Conservation (phyloP, 75 land plant genomes). For the Pinus tabuliformis region DNA sequence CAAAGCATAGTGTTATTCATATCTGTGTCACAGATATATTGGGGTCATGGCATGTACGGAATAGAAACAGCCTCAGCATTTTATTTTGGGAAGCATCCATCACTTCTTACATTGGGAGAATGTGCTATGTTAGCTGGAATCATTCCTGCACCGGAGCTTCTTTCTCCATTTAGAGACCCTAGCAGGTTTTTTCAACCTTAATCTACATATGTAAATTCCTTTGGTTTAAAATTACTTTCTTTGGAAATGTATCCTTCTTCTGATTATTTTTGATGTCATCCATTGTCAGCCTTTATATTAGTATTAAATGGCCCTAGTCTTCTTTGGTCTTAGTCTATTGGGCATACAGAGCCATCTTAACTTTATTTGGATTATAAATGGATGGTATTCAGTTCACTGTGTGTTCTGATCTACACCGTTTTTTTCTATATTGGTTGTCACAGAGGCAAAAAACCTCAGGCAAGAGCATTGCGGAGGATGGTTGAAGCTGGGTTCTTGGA, state of each 20-base stretch:
- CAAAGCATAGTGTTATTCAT: slow-evolving; percentile 8
- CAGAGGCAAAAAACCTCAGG: slow-evolving; percentile 63
- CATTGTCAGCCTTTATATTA: not conserved
- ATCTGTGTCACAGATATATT: slow-evolving; percentile 57
- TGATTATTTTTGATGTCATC: not conserved
- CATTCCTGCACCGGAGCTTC: slow-evolving; percentile 70
- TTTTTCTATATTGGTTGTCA: slow-evolving; percentile 4
- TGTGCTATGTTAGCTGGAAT: slow-evolving; percentile 77
- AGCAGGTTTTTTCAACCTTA: slow-evolving; percentile 40
- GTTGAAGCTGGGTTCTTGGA: slow-evolving; percentile 65
- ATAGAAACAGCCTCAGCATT: slow-evolving; percentile 66
- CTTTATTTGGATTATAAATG: not conserved
- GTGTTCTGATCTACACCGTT: not conserved
- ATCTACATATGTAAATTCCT: not conserved
- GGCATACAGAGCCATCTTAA: not conserved
- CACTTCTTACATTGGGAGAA: slow-evolving; percentile 55
- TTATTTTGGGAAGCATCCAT: slow-evolving; percentile 72
- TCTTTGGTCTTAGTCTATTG: not conserved
- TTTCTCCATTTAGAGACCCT: slow-evolving; percentile 55
- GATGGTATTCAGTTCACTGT: not conserved
- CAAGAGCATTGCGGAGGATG: slow-evolving; percentile 61
- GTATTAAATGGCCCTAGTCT: not conserved
- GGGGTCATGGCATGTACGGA: slow-evolving; percentile 80
- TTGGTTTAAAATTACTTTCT: slow-evolving; percentile 1
- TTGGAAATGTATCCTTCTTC: not conserved